These are phyloP conservation scores for Fraxinus excelsior DNA, from an alignment of 257 asterid species.

Conservation along the genomic window DNA sequence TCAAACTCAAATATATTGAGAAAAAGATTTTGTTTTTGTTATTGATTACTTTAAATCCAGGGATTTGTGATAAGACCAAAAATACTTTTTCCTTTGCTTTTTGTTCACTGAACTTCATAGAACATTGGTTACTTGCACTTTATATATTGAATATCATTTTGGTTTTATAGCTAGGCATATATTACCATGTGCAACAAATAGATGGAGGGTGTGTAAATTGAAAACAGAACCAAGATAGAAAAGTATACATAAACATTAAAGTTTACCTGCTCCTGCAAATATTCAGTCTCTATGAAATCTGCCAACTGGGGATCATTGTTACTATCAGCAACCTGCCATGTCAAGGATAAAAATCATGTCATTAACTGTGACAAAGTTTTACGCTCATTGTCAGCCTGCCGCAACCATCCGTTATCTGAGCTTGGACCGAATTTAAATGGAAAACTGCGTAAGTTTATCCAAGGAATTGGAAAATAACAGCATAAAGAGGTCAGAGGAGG, in stretches of 20 bases:
- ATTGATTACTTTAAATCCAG: background rate
- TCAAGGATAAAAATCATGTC: background rate
- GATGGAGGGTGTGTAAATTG: background rate
- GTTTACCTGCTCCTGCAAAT: conserved; percentile 37
- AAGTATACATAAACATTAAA: too few species aligned
- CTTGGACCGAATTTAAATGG: background rate
- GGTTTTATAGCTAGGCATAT: background rate
- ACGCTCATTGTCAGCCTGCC: background rate
- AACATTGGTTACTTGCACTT: background rate
- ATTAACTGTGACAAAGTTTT: background rate
- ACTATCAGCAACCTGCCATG: conserved; percentile 31
- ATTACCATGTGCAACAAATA: background rate
- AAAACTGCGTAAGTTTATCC: background rate
- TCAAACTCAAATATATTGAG: background rate
- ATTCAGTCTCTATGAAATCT: conserved; percentile 36
- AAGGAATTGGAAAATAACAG: background rate
- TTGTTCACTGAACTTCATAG: background rate
- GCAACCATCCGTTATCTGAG: background rate
- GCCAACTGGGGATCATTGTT: conserved; percentile 36
- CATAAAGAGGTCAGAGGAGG: conserved; percentile 13
- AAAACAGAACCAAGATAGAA: background rate
- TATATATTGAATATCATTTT: background rate
- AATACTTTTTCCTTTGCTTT: background rate
- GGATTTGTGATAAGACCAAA: background rate
- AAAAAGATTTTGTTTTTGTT: background rate